Base-by-base conservation (phyloP, 2,329 filamentous ascomycete species). In the Scytalidium lignicola region DNA sequence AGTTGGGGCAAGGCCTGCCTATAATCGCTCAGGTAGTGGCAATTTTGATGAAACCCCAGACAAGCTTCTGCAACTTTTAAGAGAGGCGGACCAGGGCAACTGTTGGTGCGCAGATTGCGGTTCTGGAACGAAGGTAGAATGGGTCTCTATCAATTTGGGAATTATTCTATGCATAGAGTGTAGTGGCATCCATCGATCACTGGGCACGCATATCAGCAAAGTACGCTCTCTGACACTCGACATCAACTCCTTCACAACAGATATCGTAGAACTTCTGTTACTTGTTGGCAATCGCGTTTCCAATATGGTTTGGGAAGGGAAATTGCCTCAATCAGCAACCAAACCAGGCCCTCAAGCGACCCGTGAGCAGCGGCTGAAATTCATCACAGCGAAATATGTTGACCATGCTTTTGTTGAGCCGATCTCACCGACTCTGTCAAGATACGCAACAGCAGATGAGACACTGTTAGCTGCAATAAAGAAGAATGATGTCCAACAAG, bases 141-240 rank as follows among this genome's bases (percentile, higher is more conserved):
- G 93, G 93, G 93, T 97, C 22, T 97, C 93, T 0, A 96, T 99
- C 70, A 99, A 99, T 62, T 77, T 99, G 3, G 93, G 89, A 42
- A 96, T 99, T 51, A 85, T 99, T 47, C 79, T 99, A 18, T 99
- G 93, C 71, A 96, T 96, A 65, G 92, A 99, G 68, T 99, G 93
- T 70, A 96, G 91, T 65, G 93, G 93, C 55, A 96, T 99, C 53
- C 93, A 99, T 68, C 84, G 93, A 40, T 97, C 92, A 1, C 78
- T 99, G 3, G 93, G 93, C 12, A 99, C 93, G 1, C 93, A 99
- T 67, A 96, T 99, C 63, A 96, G 90, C 68, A 99, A 99, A 71
- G 83, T 99, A 39, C 87, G 93, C 47, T 97, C 93, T 12, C 78
- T 99, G 40, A 99, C 93, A 0, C 78, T 99, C 40, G 93, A 99